Base-by-base conservation (phyloP, 169 alveolate species). In the Cryptosporidium parvum region DNA sequence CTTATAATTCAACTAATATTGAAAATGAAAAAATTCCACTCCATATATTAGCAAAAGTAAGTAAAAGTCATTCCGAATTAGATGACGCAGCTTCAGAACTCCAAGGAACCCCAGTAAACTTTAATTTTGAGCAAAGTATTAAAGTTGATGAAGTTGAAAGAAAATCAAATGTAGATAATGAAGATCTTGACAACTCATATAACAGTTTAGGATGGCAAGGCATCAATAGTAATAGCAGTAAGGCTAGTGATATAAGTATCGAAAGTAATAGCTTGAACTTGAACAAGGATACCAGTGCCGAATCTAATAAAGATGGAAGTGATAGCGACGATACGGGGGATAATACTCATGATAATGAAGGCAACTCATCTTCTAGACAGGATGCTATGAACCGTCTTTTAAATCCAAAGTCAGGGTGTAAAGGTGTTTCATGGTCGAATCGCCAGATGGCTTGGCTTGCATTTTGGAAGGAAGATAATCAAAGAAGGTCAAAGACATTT, bases 391-490 rank as follows among this genome's bases (percentile, higher is more conserved):
- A 80, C 65, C 73, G 89, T 44, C 89, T 80, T 23, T 62, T 80
- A 37, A 80, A 80, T 62, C 89, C 89, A 44, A 80, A 80, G 26
- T 80, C 89, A 1, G 89, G 89, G 26, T 80, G 89, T 65, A 80
- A 80, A 29, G 89, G 89, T 12, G 89, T 80, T 62, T 80, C 89
- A n/a, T 80, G 89, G 89, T 80, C 89, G 21, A 80, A 80, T 80
- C 73, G 89, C 14, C 89, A 80, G 26, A 80, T 80, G 89, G 89
- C 89, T 39, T 80, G 89, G 89, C 89, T 80, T 48, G 89, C 89
- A 59, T 80, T 80, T 80, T 80, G 89, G 89, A 80, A 80, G 52
- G 89, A 80, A 65, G 89, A 80, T 42, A 80, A 80, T 39, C 89
- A 80, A 80, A 37, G 89, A 26, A 69, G 89, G 3, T 80, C 89